A percentile compares a stretch with the other conserved stretches of the same genome.
Evolutionary conservation across 1,284 basidiomycete genomes (phyloP).

Genomic region (Ustilago trichophora): DNA sequence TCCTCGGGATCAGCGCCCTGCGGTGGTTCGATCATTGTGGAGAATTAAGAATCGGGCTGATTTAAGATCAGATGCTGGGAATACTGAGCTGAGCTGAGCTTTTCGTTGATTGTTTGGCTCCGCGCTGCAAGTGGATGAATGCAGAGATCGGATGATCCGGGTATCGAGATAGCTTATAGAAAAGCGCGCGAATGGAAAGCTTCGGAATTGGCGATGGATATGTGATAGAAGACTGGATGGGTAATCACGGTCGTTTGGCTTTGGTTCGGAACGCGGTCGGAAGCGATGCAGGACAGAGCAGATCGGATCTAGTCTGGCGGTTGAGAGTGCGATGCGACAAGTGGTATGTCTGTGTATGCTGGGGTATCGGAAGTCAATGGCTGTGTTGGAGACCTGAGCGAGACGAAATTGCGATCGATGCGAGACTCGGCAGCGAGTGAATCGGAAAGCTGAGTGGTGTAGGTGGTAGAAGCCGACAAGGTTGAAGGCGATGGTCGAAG

Average conservation of each 20-base stretch:
- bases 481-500: neutral
- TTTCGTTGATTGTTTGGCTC: too few relatives aligned
- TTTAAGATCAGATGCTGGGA: too few relatives aligned
- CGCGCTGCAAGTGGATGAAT: neutral
- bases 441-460: neutral
- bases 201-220: conserved; percentile 2
- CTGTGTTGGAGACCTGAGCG: neutral
- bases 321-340: too few relatives aligned
- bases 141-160: conserved; percentile 3
- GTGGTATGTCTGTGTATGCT: neutral
- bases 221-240: too few relatives aligned
- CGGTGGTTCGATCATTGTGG: conserved; percentile 40
- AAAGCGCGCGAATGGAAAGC: neutral
- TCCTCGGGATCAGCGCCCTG: conserved; percentile 58
- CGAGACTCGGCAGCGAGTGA: neutral
- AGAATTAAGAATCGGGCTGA: neutral
- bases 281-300: too few relatives aligned
- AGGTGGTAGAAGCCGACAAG: too few relatives aligned
- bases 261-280: too few relatives aligned
- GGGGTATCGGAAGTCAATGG: conserved; percentile 1
- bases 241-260: too few relatives aligned
- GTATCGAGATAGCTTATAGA: neutral
- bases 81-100: neutral
- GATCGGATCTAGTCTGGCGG: too few relatives aligned
- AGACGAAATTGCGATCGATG: too few relatives aligned